A percentile compares a stretch with the other conserved stretches of the same genome.
Evolutionary conservation across 2,329 filamentous ascomycete genomes (phyloP).

Genomic region (Dactylellina drechsleri): DNA sequence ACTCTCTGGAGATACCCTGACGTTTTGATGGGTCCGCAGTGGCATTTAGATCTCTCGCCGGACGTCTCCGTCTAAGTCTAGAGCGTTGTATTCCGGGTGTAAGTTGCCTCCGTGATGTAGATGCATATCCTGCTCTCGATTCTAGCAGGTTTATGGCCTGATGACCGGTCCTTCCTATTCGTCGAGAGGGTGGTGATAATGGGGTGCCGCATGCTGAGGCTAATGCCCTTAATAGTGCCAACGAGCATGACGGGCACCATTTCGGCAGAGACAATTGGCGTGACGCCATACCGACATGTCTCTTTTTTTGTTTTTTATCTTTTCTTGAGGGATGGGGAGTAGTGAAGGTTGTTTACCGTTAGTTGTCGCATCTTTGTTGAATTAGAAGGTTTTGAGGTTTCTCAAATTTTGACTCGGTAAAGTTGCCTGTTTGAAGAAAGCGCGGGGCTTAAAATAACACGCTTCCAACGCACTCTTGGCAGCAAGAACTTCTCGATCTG

Average conservation of each 20-base stretch:
- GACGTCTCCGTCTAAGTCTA: too few relatives aligned
- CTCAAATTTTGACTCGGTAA: constrained; percentile 43
- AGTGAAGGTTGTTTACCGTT: constrained; percentile 2
- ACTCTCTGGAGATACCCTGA: too few relatives aligned
- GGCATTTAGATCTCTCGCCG: too few relatives aligned
- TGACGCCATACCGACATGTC: constrained; percentile 19
- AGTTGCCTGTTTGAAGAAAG: constrained; percentile 29
- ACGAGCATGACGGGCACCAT: constrained; percentile 50
- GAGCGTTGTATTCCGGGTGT: too few relatives aligned
- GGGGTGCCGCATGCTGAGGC: constrained; percentile 39
- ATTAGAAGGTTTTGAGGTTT: background rate
- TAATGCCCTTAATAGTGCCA: constrained; percentile 35
- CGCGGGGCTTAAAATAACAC: constrained; percentile 38
- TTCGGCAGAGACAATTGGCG: constrained; percentile 30
- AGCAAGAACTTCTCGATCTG: constrained; percentile 1
- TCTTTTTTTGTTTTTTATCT: background rate
- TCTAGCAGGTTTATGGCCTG: background rate
- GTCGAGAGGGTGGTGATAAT: constrained; percentile 16
- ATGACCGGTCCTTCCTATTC: constrained; percentile 15
- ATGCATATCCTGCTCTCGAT: background rate
- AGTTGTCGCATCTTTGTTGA: constrained; percentile 7
- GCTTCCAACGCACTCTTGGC: constrained; percentile 33
- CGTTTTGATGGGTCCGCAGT: too few relatives aligned
- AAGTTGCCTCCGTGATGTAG: background rate
- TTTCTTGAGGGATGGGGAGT: background rate